phyloP scores from a whole-genome alignment of 2,329 filamentous ascomycete species.

The Dothistroma pini region DNA sequence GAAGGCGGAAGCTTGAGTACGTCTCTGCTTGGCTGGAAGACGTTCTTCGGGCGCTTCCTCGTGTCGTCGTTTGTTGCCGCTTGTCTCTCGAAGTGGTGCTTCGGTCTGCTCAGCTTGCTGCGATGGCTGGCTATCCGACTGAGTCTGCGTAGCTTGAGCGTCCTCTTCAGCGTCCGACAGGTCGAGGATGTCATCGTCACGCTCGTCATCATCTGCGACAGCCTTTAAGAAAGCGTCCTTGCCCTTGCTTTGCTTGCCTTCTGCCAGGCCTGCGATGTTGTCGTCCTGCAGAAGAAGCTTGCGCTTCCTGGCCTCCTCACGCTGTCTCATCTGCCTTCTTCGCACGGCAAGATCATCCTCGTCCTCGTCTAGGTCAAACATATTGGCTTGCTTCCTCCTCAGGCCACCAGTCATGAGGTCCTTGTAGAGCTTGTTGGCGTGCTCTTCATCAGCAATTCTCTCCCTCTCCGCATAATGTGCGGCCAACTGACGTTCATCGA shows the following conservation, averaged over 20 bases:
- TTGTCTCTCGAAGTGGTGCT: slow-evolving; percentile 26
- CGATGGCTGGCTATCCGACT: slow-evolving; percentile 26
- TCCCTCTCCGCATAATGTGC: slow-evolving; percentile 83
- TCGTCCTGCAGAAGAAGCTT: slow-evolving; percentile 85
- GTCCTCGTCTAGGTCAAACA: slow-evolving; percentile 71
- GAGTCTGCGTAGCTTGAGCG: slow-evolving; percentile 37
- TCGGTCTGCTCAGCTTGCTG: slow-evolving; percentile 14
- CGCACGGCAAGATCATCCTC: slow-evolving; percentile 77
- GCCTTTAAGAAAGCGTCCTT: slow-evolving; percentile 86
- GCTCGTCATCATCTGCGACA: slow-evolving; percentile 67
- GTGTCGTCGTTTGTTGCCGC: slow-evolving; percentile 30
- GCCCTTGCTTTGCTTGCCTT: slow-evolving; percentile 52
- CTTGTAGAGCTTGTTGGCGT: slow-evolving; percentile 85
- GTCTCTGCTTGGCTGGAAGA: slow-evolving; percentile 31
- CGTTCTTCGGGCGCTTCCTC: slow-evolving; percentile 39
- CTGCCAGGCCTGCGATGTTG: slow-evolving; percentile 74
- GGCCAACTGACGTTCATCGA: slow-evolving; percentile 75
- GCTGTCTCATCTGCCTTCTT: slow-evolving; percentile 73
- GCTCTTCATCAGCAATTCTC: slow-evolving; percentile 75
- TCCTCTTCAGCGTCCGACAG: slow-evolving; percentile 60
- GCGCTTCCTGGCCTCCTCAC: slow-evolving; percentile 87
- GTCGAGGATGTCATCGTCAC: slow-evolving; percentile 63
- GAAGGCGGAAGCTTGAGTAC: slow-evolving; percentile 39
- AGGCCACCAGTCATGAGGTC: slow-evolving; percentile 88
- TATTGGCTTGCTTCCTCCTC: slow-evolving; percentile 69